phyloP scores from a whole-genome alignment of 106 monocot species.

The Dendrobium officinale region DNA sequence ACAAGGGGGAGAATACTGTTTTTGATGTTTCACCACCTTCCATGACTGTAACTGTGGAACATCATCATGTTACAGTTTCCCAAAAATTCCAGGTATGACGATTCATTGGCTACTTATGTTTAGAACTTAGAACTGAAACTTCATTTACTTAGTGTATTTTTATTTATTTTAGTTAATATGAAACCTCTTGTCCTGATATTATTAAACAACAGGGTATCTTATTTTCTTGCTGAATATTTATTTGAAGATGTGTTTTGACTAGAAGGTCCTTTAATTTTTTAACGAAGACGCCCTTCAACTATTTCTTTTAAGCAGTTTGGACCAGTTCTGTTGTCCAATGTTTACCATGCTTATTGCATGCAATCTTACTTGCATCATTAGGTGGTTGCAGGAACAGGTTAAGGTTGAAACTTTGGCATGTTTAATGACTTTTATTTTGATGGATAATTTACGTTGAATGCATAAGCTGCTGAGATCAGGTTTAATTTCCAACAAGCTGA shows the following conservation, averaged over 20 bases:
- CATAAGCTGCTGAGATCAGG: neutral
- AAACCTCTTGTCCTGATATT: neutral
- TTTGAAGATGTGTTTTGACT: neutral
- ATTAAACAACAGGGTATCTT: neutral
- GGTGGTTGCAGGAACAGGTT: neutral
- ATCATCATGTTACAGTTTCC: conserved; percentile 49
- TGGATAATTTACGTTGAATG: neutral
- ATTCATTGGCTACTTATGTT: neutral
- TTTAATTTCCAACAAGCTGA: neutral
- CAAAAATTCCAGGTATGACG: conserved; percentile 77
- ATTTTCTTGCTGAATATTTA: neutral
- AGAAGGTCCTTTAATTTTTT: neutral
- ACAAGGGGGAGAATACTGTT: conserved; percentile 93
- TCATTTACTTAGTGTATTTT: neutral
- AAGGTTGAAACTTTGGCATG: neutral
- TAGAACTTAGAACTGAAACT: neutral
- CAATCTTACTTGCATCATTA: neutral
- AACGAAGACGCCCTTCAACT: neutral
- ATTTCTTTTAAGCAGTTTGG: neutral
- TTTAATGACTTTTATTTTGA: neutral
- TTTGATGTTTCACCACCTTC: conserved; percentile 97
- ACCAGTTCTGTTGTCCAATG: neutral
- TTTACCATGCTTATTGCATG: neutral
- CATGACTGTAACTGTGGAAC: conserved; percentile 59
- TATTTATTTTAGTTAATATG: neutral